phyloP scores from a whole-genome alignment of 306 rosid species.

The Vigna unguiculata region DNA sequence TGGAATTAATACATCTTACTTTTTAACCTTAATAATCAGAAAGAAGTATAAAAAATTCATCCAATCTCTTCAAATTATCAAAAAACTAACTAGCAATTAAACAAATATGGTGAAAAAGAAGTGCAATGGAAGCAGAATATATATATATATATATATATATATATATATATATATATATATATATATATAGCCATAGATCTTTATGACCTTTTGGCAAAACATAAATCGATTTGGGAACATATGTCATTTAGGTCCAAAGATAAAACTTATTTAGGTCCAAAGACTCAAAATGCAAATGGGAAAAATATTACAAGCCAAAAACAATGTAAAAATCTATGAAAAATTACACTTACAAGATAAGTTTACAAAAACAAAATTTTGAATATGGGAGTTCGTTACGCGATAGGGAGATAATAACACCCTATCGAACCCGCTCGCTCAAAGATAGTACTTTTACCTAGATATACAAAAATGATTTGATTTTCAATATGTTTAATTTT shows the following conservation, averaged over 20 bases:
- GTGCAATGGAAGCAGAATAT: background rate
- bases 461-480: no score
- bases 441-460: no score
- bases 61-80: constrained; percentile 18
- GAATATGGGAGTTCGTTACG: no score
- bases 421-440: no score
- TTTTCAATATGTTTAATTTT: no score
- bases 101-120: background rate
- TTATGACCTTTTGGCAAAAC: constrained; percentile 53
- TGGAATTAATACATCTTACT: constrained; percentile 3
- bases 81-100: constrained; percentile 6
- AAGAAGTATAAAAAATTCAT: background rate
- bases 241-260: constrained; percentile 53
- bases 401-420: no score
- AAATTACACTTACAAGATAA: no score
- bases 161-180: no score
- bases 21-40: background rate
- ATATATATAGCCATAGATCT: constrained; percentile 9
- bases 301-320: constrained; percentile 3
- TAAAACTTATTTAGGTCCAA: constrained; percentile 26
- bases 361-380: no score
- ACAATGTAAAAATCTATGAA: no score
- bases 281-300: background rate
- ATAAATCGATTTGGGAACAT: constrained; percentile 69
- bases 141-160: constrained; percentile 11